Conservation (phyloP, 2,329 filamentous ascomycete species). For the Moelleriella libera region DNA sequence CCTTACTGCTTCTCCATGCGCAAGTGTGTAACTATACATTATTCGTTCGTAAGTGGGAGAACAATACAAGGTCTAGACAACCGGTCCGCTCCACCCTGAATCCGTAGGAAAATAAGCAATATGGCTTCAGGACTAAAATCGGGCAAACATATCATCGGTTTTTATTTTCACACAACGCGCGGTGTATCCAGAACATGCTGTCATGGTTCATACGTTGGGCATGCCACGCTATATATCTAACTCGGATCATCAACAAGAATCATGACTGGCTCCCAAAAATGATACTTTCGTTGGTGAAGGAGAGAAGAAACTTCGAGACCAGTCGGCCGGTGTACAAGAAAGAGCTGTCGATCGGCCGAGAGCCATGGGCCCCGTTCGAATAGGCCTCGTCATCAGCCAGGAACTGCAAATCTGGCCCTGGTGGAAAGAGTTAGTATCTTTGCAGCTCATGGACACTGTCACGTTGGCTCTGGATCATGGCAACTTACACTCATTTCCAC, state of each 20-base stretch:
- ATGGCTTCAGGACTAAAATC: constrained; percentile 49
- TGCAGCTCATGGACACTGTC: too few relatives aligned
- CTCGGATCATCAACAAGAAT: neutral
- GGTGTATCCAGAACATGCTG: neutral
- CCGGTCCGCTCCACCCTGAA: constrained; percentile 54
- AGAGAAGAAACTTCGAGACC: constrained; percentile 38
- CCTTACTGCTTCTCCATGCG: constrained; percentile 41
- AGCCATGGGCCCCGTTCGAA: constrained; percentile 27
- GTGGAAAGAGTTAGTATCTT: neutral
- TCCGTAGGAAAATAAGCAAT: constrained; percentile 31
- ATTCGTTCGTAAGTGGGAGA: constrained; percentile 50
- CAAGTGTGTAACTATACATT: constrained; percentile 43
- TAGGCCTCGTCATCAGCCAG: constrained; percentile 32
- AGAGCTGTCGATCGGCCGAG: constrained; percentile 31
- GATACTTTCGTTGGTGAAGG: constrained; percentile 34
- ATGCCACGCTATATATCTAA: too few relatives aligned
- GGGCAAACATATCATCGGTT: constrained; percentile 36
- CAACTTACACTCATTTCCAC: constrained; percentile 29
- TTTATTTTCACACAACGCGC: neutral
- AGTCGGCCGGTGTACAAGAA: constrained; percentile 38
- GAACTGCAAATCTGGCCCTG: constrained; percentile 24
- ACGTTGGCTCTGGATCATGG: too few relatives aligned
- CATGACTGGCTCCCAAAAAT: constrained; percentile 21
- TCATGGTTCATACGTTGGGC: neutral
- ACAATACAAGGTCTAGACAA: constrained; percentile 50